Conservation (phyloP, 495 filamentous ascomycete species). For the Neurospora discreta region DNA sequence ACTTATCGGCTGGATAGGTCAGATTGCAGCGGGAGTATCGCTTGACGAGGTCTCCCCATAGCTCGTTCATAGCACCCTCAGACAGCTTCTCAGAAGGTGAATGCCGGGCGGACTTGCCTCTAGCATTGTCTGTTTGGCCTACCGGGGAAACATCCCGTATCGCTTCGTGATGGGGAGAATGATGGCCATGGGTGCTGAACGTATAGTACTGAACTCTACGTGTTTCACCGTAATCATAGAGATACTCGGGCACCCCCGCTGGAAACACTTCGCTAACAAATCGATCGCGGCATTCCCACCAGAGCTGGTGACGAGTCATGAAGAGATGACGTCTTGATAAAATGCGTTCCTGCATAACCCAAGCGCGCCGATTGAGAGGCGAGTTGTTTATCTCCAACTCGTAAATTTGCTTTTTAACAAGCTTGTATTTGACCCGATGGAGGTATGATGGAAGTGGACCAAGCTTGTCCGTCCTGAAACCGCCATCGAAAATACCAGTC, state of each 20-base stretch:
- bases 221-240: too few relatives aligned
- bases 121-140: neutral
- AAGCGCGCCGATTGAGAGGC: neutral
- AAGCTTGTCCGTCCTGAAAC: too few relatives aligned
- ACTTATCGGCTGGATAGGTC: neutral
- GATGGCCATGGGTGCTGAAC: neutral
- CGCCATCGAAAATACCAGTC: neutral
- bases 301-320: neutral
- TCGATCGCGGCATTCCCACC: neutral
- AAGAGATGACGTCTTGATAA: neutral
- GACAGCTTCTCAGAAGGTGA: neutral
- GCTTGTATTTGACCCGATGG: neutral
- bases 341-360: neutral
- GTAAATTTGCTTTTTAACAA: fast-evolving
- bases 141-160: neutral
- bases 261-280: neutral
- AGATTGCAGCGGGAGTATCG: neutral
- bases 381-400: neutral
- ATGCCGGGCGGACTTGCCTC: neutral
- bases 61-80: neutral
- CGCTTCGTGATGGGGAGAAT: neutral
- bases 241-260: neutral
- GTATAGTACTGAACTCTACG: neutral
- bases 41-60: neutral
- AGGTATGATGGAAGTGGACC: neutral